These are phyloP conservation scores for Plectosphaerella sp. DNA, from an alignment of 2,329 filamentous ascomycete species.

Conservation along the genomic window DNA sequence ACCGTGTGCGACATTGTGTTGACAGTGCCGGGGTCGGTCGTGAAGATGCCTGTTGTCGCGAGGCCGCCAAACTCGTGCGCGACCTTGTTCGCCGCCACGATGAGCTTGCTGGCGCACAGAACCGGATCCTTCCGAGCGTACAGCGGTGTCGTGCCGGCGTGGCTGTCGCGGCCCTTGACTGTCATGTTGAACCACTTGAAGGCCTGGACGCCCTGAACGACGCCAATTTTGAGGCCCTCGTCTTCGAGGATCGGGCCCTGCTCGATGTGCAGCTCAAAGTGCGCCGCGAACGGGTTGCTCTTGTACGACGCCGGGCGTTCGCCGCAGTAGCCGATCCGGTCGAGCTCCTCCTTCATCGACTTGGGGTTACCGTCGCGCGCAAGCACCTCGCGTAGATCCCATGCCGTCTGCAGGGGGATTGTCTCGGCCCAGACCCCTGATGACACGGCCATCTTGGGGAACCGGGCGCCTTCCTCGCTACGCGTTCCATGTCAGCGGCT, in stretches of 20 bases:
- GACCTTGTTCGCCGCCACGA: conserved; percentile 19
- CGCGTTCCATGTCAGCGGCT: background rate
- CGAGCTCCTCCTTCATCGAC: conserved; percentile 42
- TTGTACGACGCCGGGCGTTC: conserved; percentile 21
- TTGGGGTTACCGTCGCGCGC: conserved; percentile 8
- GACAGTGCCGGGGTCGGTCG: conserved; percentile 49
- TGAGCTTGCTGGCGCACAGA: conserved; percentile 26
- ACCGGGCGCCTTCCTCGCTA: conserved; percentile 75
- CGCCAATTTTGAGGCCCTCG: conserved; percentile 19
- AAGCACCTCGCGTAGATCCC: conserved; percentile 59
- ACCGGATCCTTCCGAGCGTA: conserved; percentile 23
- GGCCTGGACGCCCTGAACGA: conserved; percentile 24
- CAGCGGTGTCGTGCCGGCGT: conserved; percentile 25
- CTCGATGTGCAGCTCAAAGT: conserved; percentile 42
- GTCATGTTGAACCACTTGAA: conserved; percentile 25
- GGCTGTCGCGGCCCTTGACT: conserved; percentile 22
- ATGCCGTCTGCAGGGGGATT: conserved; percentile 56
- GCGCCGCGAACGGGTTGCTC: conserved; percentile 57
- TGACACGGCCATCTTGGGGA: conserved; percentile 68
- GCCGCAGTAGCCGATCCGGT: conserved; percentile 71
- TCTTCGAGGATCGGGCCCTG: conserved; percentile 5
- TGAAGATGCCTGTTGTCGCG: conserved; percentile 22
- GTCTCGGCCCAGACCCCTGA: conserved; percentile 72
- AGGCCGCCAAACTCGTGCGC: conserved; percentile 18
- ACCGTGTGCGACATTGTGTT: conserved; percentile 67